These are phyloP conservation scores for Psilocybe cubensis DNA, from an alignment of 768 basidiomycete genomes.

Conservation along the genomic window DNA sequence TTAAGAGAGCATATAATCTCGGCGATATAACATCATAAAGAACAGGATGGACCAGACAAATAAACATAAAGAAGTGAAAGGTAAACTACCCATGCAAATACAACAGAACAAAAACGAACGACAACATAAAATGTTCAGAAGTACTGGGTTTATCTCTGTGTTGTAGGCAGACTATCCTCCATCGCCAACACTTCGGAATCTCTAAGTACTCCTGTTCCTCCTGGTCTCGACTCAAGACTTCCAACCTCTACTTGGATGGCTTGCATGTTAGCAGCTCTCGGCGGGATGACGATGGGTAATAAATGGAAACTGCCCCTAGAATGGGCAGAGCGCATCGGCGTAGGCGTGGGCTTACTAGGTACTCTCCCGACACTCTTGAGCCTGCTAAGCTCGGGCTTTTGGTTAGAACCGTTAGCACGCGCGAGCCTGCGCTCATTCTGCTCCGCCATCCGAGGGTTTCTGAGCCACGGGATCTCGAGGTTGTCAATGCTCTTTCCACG, in stretches of 20 bases:
- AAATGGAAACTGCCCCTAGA: slow-evolving; percentile 37
- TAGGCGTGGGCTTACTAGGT: slow-evolving; percentile 37
- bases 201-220: slow-evolving; percentile 24
- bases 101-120: slow-evolving; percentile 4
- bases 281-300: slow-evolving; percentile 34
- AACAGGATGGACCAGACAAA: background rate
- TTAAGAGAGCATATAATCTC: slow-evolving; percentile 2
- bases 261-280: slow-evolving; percentile 25
- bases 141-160: slow-evolving; percentile 11
- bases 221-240: slow-evolving; percentile 20
- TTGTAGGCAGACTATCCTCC: slow-evolving; percentile 24
- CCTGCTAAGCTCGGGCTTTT: slow-evolving; percentile 22
- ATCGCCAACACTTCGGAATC: slow-evolving; percentile 38
- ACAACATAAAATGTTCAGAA: slow-evolving; percentile 6
- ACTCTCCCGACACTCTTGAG: slow-evolving; percentile 46
- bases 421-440: slow-evolving; percentile 8
- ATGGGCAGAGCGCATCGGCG: slow-evolving; percentile 26
- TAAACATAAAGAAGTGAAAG: background rate
- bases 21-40: slow-evolving; percentile 4
- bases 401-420: background rate
- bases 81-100: background rate
- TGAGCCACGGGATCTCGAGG: slow-evolving; percentile 19
- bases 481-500: slow-evolving; percentile 25
- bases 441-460: slow-evolving; percentile 4
- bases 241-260: slow-evolving; percentile 25